A percentile compares a stretch with the other conserved stretches of the same genome.
These are phyloP conservation scores for Melampsora americana DNA, from an alignment of 1,284 basidiomycete genomes.

Conservation along the genomic window DNA sequence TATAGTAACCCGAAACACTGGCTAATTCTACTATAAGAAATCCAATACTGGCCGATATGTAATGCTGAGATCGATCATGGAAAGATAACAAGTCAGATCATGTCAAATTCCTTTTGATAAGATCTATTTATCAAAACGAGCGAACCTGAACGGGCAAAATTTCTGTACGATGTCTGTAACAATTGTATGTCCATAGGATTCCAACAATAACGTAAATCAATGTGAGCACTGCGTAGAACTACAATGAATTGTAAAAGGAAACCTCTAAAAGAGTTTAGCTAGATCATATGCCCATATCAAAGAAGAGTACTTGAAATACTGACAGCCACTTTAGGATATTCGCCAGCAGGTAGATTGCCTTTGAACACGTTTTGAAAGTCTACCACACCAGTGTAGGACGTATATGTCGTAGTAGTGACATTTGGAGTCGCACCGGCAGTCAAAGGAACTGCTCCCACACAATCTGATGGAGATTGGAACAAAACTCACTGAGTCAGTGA, in stretches of 20 bases:
- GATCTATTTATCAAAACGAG: constrained; percentile 19
- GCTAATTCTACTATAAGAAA: constrained; percentile 92
- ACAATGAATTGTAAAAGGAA: not conserved
- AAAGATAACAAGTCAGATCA: not conserved
- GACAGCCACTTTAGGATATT: constrained; percentile 97
- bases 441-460: constrained; percentile 22
- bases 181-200: constrained; percentile 75
- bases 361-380: constrained; percentile 84
- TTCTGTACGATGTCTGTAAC: constrained; percentile 75
- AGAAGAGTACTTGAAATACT: constrained; percentile 52
- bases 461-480: not conserved
- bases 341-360: constrained; percentile 82
- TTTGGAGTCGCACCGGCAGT: constrained; percentile 24
- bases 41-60: constrained; percentile 83
- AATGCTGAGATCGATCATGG: constrained; percentile 63
- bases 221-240: constrained; percentile 87
- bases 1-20: constrained; percentile 79
- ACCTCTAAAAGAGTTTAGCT: too few species aligned
- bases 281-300: not conserved
- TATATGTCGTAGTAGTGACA: constrained; percentile 61
- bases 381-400: constrained; percentile 76
- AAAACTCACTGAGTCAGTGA: constrained; percentile 4
- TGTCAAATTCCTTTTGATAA: not conserved
- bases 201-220: constrained; percentile 70
- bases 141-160: constrained; percentile 76